Percentiles rank a stretch among this genome's conserved stretches.
These are phyloP conservation scores for Brassica nigra DNA, from an alignment of 345 rosid species.

Conservation along the genomic window DNA sequence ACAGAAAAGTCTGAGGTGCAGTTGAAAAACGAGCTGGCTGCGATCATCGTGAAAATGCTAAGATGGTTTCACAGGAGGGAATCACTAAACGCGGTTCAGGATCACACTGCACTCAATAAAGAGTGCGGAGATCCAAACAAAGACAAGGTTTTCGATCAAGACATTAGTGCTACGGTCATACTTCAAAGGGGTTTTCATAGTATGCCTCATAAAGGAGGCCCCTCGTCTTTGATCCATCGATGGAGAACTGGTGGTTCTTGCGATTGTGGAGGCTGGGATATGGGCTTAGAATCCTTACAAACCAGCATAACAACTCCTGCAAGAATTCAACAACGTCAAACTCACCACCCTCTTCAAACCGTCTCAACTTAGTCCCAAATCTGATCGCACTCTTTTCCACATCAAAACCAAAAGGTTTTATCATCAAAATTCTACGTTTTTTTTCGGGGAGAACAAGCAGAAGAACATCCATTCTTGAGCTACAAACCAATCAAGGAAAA, in stretches of 20 bases:
- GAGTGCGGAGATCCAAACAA: constrained; percentile 25
- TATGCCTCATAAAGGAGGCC: constrained; percentile 81
- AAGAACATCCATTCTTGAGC: constrained; percentile 57
- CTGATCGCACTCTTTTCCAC: no score
- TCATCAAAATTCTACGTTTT: not conserved
- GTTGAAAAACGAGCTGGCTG: no score
- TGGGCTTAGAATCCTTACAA: constrained; percentile 71
- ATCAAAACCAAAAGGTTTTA: no score
- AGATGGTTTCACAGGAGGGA: constrained; percentile 36
- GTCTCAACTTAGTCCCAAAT: not conserved
- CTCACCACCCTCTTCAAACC: constrained; percentile 43
- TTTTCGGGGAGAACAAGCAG: constrained; percentile 61
- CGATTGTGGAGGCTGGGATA: constrained; percentile 98
- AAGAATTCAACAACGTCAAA: constrained; percentile 42
- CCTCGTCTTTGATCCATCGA: constrained; percentile 79
- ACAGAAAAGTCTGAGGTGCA: no score
- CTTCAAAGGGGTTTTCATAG: constrained; percentile 88
- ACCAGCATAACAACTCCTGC: constrained; percentile 40
- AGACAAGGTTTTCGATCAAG: constrained; percentile 36
- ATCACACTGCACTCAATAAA: constrained; percentile 31
- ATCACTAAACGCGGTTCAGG: constrained; percentile 39
- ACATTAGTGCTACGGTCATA: constrained; percentile 61
- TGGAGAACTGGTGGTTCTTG: constrained; percentile 96
- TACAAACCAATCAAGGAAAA: constrained; percentile 68
- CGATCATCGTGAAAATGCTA: constrained; percentile 36